Conservation (phyloP, 2,329 filamentous ascomycete species). For the Dothistroma pini region DNA sequence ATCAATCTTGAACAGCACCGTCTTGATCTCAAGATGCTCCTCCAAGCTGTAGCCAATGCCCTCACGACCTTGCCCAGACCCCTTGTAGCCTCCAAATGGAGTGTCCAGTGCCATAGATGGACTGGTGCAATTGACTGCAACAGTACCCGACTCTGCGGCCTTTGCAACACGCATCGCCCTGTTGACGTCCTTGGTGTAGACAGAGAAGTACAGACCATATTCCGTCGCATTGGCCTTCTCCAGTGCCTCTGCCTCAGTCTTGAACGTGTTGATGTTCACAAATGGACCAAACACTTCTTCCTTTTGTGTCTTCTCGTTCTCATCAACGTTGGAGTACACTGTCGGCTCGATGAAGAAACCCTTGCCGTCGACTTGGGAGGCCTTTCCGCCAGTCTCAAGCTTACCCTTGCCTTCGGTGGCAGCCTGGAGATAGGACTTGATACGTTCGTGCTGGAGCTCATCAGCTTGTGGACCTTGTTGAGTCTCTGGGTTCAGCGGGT, state of each 20-base stretch:
- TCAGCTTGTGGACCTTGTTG: slow-evolving; percentile 68
- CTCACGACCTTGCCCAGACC: slow-evolving; percentile 27
- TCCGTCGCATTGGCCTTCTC: slow-evolving; percentile 38
- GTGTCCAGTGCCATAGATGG: slow-evolving; percentile 35
- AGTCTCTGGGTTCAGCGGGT: slow-evolving; percentile 64
- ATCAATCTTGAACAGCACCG: slow-evolving; percentile 24
- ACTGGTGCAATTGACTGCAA: slow-evolving; percentile 42
- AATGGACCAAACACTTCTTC: slow-evolving; percentile 42
- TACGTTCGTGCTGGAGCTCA: slow-evolving; percentile 46
- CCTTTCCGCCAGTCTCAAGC: slow-evolving; percentile 25
- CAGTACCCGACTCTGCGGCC: slow-evolving; percentile 39
- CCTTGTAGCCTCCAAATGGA: slow-evolving; percentile 43
- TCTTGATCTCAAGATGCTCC: slow-evolving; percentile 26
- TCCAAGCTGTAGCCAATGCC: slow-evolving; percentile 20
- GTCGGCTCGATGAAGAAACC: slow-evolving; percentile 48
- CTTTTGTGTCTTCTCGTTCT: slow-evolving; percentile 38
- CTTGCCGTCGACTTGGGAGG: slow-evolving; percentile 23
- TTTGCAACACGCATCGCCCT: slow-evolving; percentile 40
- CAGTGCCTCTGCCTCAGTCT: slow-evolving; percentile 35
- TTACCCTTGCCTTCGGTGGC: slow-evolving; percentile 24
- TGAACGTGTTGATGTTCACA: slow-evolving; percentile 38
- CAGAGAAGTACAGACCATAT: slow-evolving; percentile 37
- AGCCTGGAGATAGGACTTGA: slow-evolving; percentile 24
- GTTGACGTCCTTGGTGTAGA: slow-evolving; percentile 39
- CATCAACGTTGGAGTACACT: slow-evolving; percentile 45